Evolutionary conservation across 495 filamentous ascomycete genomes (phyloP).

Genomic region (Penicillium waksmanii): DNA sequence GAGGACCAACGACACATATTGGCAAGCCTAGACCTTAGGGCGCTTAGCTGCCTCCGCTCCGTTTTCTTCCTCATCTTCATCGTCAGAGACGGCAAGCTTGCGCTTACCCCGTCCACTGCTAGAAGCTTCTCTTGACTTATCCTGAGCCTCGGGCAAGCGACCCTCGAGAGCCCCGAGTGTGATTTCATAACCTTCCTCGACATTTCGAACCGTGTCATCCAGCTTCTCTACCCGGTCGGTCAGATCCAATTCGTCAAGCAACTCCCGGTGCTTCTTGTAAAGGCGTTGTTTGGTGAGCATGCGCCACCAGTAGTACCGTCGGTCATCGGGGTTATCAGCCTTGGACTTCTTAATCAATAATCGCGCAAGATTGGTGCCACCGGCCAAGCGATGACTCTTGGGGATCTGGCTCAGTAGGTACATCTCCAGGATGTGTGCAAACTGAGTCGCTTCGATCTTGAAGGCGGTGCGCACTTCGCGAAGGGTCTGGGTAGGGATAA

Average conservation of each 20-base stretch:
- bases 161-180: slow-evolving; percentile 59
- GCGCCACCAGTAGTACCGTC: slow-evolving; percentile 78
- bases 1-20: background rate
- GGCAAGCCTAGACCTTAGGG: slow-evolving; percentile 37
- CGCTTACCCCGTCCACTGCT: slow-evolving; percentile 46
- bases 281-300: slow-evolving; percentile 81
- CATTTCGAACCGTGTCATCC: slow-evolving; percentile 71
- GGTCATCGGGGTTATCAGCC: slow-evolving; percentile 56
- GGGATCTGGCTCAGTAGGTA: slow-evolving; percentile 79
- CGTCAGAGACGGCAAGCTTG: slow-evolving; percentile 50
- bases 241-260: slow-evolving; percentile 76
- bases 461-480: slow-evolving; percentile 62
- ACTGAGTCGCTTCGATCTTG: slow-evolving; percentile 89
- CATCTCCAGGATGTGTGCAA: slow-evolving; percentile 85
- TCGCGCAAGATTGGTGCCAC: slow-evolving; percentile 52
- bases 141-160: slow-evolving; percentile 34
- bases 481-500: slow-evolving; percentile 63
- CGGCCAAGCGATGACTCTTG: slow-evolving; percentile 57
- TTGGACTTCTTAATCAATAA: slow-evolving; percentile 59
- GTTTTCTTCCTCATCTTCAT: slow-evolving; percentile 52
- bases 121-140: slow-evolving; percentile 25
- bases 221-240: slow-evolving; percentile 79
- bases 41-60: slow-evolving; percentile 37
- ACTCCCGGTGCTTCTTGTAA: slow-evolving; percentile 75
- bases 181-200: slow-evolving; percentile 81